Evolutionary conservation across 225 moss, liverwort and hornwort genomes (phyloP).

Genomic region (Pseudoscleropodium purum): DNA sequence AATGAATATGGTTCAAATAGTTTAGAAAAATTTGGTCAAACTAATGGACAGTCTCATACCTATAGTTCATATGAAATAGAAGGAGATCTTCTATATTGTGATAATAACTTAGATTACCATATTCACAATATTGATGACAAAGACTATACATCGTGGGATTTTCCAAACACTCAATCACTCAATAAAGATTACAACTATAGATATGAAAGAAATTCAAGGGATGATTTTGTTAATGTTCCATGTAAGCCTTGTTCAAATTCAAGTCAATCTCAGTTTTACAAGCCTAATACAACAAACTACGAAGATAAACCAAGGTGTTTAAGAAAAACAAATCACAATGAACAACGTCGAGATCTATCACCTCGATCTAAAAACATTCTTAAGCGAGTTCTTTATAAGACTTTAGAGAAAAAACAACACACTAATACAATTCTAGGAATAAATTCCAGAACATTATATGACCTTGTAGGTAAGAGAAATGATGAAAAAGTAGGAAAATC

Average conservation of each 20-base stretch:
- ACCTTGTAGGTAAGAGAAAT: background rate
- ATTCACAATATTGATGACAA: background rate
- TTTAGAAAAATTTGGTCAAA: background rate
- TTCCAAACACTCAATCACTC: background rate
- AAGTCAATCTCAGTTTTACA: fast-evolving
- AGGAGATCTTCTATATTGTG: background rate
- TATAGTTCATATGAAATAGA: background rate
- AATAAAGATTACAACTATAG: background rate
- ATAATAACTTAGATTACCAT: background rate
- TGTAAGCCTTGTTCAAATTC: background rate
- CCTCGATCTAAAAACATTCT: background rate
- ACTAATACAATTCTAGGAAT: background rate
- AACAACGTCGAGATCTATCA: background rate
- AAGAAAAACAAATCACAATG: background rate
- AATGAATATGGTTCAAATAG: background rate
- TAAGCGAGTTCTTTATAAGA: background rate
- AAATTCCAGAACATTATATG: background rate
- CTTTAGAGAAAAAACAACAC: background rate
- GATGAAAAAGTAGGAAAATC: background rate
- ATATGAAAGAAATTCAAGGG: background rate
- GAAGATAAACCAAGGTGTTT: background rate
- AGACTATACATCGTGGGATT: background rate
- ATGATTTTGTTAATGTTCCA: background rate
- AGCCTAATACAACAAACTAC: background rate
- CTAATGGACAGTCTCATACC: fast-evolving